Base-by-base conservation (phyloP, 1,139 yeast genomes). In the Sugiyamaella neomexicana region DNA sequence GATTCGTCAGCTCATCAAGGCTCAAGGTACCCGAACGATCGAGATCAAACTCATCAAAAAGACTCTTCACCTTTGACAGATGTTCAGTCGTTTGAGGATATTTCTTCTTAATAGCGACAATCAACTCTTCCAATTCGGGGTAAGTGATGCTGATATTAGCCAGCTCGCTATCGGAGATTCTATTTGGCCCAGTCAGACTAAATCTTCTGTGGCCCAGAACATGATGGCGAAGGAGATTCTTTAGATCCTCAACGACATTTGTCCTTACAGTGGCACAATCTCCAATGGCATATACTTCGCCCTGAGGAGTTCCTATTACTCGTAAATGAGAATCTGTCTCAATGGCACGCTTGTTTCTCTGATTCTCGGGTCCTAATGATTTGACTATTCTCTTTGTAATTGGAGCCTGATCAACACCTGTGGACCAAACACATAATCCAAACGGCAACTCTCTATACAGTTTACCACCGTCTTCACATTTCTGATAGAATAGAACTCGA, bases 271-370 rank as follows among this genome's bases (percentile, higher is more conserved):
- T 81, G 1, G 86, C 72, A 63, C 87, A 82, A 66, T 83, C 88
- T 47, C 88, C 87, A 62, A 83, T 79, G 2, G 87, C 87, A 62
- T 82, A 83, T 34, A 82, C 83, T 57, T 81, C 84, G 54, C 85
- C 85, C 42, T 72, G 62, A 13, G 83, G 84, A 5, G 85, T 78
- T 39, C 88, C 87, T 55, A 81, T 65, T 12, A 83, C 84, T 56
- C 86, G 75, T 60, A 82, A 66, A 58, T 82, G 86, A n/a, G 83
- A 72, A 65, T 83, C 88, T 0, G 87, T 82, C 65, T 83, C 86
- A 55, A 83, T 77, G 25, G 88, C 86, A 59, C 83, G 78, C 60
- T 73, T 75, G 66, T 83, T 83, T 59, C 70, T 73, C 68, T 83
- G 87, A 39, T 68, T 64, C 1, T 68, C 71, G 8, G 74, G 67